Evolutionary conservation across 306 rosid genomes (phyloP).

Genomic region (Carpinus viminea): DNA sequence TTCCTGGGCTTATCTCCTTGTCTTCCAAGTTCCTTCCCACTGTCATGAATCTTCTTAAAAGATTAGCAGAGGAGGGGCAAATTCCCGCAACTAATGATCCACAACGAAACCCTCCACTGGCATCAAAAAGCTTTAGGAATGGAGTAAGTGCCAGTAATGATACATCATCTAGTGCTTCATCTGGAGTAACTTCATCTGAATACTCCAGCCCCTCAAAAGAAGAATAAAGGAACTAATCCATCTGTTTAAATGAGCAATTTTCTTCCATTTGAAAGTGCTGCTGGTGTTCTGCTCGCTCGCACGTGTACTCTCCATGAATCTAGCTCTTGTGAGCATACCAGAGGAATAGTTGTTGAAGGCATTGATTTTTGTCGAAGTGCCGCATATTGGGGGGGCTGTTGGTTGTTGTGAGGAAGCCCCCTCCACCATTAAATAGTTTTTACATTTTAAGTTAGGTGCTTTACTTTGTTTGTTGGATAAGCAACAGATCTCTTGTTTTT

Average conservation of each 20-base stretch:
- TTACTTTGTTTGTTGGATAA: slow-evolving; percentile 22
- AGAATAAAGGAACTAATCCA: slow-evolving; percentile 38
- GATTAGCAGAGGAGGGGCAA: slow-evolving; percentile 80
- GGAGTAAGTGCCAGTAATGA: slow-evolving; percentile 41
- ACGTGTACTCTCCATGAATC: slow-evolving; percentile 22
- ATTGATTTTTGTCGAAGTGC: slow-evolving; percentile 49
- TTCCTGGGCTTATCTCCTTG: slow-evolving; percentile 84
- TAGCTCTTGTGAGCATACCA: slow-evolving; percentile 31
- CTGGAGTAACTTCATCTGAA: slow-evolving; percentile 48
- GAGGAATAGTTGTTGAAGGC: slow-evolving; percentile 38
- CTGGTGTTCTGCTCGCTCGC: slow-evolving; percentile 28
- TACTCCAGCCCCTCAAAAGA: slow-evolving; percentile 47
- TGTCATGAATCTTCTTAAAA: slow-evolving; percentile 66
- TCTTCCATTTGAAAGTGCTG: slow-evolving; percentile 36
- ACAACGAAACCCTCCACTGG: slow-evolving; percentile 41
- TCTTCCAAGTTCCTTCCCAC: slow-evolving; percentile 80
- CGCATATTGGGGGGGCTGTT: slow-evolving; percentile 35
- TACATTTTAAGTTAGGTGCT: slow-evolving; percentile 32
- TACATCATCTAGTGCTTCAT: slow-evolving; percentile 61
- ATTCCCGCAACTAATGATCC: slow-evolving; percentile 47
- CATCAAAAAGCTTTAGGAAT: slow-evolving; percentile 35
- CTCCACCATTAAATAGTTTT: slow-evolving; percentile 29
- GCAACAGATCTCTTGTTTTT: slow-evolving; percentile 25
- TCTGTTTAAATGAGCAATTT: slow-evolving; percentile 10
- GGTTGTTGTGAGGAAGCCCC: slow-evolving; percentile 35